Evolutionary conservation across 78 protist species (phyloP), one percentile per base, ranked within the genome.

Genomic region (Chrysochromulina parva): DNA sequence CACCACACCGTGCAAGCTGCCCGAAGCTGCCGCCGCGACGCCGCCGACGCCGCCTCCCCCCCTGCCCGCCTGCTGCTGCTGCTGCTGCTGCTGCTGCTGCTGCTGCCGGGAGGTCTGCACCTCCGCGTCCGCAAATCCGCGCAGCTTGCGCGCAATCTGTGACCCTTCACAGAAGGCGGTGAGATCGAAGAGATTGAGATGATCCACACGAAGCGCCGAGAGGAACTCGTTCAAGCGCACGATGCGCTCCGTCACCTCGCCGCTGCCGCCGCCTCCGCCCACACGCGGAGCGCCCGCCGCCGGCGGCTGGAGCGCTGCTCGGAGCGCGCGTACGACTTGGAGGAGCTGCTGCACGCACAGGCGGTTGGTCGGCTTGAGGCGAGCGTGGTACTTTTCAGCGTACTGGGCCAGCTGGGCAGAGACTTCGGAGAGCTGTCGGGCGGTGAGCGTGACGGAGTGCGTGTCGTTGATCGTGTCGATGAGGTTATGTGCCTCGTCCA

Each of bases 401-500:
- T 95, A 95, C 67, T 22, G 69, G 9, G 24, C 9, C 24, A 95
- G 91, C 86, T 89, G 92, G 13, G 88, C 52, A 6, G 7, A 13
- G 17, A 6, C 0, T 5, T 17, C 73, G n/a, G 73, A 38, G 26
- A 84, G 66, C 55, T n/a, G 53, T 6, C 38, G 1, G 24, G 57
- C 58, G 2, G 58, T 19, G 60, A 90, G 28, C 28, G 3, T 14
- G 52, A 90, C 95, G n/a, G 88, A 53, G 73, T 96, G 89, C 59
- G 84, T 28, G 16, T 11, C 48, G 78, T 60, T 95, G 78, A 96
- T 57, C 22, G 97, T 71, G 19, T 96, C 97, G 54, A 91, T 3
- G 22, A 96, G 19, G 90, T 96, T 96, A 92, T 96, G 97, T 22
- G 95, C 95, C 74, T 96, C 97, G 87, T 96, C 97, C 13, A 96